Evolutionary conservation across 805 yeast species (phyloP).

Genomic region (Candida gorgasii): DNA sequence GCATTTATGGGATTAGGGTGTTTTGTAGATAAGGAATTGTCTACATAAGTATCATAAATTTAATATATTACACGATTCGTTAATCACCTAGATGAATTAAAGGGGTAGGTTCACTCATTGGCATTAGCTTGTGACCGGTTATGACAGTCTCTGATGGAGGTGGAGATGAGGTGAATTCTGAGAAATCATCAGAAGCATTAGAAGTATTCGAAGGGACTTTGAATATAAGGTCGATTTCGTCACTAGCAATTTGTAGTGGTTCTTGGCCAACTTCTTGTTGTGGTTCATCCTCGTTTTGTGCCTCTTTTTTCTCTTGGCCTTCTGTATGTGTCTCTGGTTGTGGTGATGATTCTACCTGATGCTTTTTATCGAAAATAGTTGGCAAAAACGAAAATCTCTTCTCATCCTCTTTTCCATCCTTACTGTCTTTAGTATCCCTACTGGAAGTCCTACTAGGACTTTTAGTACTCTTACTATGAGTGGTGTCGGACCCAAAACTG

Average conservation of each 20-base stretch:
- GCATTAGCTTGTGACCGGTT: constrained; percentile 13
- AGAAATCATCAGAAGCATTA: constrained; percentile 18
- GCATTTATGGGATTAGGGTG: constrained; percentile 92
- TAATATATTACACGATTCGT: not conserved
- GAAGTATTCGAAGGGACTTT: constrained; percentile 5
- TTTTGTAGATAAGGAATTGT: constrained; percentile 51
- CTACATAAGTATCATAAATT: not conserved
- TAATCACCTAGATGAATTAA: constrained; percentile 13
- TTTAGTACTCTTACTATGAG: no score
- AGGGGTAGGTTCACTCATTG: constrained; percentile 17
- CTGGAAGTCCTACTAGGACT: constrained; percentile 2
- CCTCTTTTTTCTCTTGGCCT: no score
- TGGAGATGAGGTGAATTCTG: constrained; percentile 22
- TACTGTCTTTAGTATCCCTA: constrained; percentile 2
- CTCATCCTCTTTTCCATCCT: not conserved
- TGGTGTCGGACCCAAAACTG: constrained; percentile 7
- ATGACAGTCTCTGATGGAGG: constrained; percentile 12
- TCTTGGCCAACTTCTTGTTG: not conserved
- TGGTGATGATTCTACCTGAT: no score
- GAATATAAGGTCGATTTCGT: constrained; percentile 15
- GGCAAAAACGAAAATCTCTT: constrained; percentile 21
- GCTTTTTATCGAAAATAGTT: constrained; percentile 18
- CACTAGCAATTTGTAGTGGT: constrained; percentile 8
- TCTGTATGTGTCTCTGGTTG: constrained; percentile 8
- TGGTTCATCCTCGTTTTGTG: no score